phyloP scores from a whole-genome alignment of 805 yeast genomes.

The Torulaspora maleeae region DNA sequence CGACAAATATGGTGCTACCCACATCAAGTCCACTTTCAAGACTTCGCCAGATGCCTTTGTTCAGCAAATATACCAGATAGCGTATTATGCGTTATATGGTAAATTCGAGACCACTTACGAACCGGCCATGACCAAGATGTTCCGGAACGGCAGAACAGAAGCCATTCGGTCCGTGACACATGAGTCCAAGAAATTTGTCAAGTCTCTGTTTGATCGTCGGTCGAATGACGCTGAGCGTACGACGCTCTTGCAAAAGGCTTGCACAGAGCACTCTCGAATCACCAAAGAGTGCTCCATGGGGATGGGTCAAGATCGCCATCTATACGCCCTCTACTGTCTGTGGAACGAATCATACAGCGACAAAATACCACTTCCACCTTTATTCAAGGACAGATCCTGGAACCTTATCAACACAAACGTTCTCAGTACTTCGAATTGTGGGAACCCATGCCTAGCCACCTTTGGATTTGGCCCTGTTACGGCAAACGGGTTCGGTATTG shows the following conservation, averaged over 20 bases:
- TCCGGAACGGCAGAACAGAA: constrained; percentile 88
- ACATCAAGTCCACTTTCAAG: constrained; percentile 70
- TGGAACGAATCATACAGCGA: constrained; percentile 52
- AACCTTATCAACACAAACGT: constrained; percentile 74
- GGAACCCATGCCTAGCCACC: constrained; percentile 78
- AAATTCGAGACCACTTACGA: constrained; percentile 91
- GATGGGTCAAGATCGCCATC: constrained; percentile 86
- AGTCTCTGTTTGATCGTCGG: constrained; percentile 73
- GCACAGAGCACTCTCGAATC: constrained; percentile 60
- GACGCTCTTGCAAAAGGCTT: constrained; percentile 59
- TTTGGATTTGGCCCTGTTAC: constrained; percentile 92
- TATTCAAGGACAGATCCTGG: constrained; percentile 88
- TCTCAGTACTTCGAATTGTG: constrained; percentile 83
- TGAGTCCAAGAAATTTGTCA: constrained; percentile 75
- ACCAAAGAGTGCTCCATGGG: constrained; percentile 71
- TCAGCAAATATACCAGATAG: constrained; percentile 90
- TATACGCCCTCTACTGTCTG: constrained; percentile 80
- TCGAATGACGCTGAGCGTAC: constrained; percentile 54
- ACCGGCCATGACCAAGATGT: constrained; percentile 92
- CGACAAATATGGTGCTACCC: constrained; percentile 60
- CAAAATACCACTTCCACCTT: constrained; percentile 50
- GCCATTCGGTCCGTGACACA: constrained; percentile 81
- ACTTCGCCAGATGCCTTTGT: constrained; percentile 92
- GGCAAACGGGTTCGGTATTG: constrained; percentile 89
- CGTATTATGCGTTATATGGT: constrained; percentile 87